phyloP scores from a whole-genome alignment of 768 basidiomycete genomes.

The Ramaria sp. region DNA sequence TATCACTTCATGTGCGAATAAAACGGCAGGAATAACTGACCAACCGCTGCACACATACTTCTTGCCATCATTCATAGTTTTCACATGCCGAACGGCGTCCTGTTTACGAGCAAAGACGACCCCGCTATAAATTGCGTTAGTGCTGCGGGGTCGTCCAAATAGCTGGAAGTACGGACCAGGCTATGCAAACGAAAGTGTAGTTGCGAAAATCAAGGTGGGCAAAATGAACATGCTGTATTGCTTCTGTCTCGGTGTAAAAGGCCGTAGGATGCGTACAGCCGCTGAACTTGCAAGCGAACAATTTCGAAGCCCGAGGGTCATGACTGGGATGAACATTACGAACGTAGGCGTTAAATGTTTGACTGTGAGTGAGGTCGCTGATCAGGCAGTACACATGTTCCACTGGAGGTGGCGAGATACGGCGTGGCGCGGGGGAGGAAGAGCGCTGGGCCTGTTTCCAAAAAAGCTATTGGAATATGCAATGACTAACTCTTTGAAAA shows the following conservation, averaged over 20 bases:
- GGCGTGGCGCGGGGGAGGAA: no score
- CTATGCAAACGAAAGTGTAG: neutral
- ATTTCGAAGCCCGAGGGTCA: neutral
- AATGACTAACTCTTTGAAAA: no score
- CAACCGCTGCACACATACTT: neutral
- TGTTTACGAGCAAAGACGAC: neutral
- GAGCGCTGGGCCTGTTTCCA: no score
- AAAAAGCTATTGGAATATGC: no score
- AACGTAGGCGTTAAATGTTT: neutral
- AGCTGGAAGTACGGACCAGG: neutral
- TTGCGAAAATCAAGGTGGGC: neutral
- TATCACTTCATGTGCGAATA: neutral
- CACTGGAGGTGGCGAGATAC: neutral
- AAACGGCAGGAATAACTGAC: neutral
- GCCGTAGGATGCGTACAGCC: neutral
- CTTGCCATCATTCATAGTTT: conserved; percentile 1
- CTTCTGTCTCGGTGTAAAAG: neutral
- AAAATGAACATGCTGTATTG: neutral
- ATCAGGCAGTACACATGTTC: neutral
- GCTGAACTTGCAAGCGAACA: neutral
- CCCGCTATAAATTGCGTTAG: neutral
- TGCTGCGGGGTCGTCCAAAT: neutral
- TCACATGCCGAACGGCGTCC: conserved; percentile 4
- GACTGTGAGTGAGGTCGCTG: neutral
- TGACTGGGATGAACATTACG: no score